Evolutionary conservation across 768 basidiomycete genomes (phyloP).

Genomic region (Lactifluus pinguis): DNA sequence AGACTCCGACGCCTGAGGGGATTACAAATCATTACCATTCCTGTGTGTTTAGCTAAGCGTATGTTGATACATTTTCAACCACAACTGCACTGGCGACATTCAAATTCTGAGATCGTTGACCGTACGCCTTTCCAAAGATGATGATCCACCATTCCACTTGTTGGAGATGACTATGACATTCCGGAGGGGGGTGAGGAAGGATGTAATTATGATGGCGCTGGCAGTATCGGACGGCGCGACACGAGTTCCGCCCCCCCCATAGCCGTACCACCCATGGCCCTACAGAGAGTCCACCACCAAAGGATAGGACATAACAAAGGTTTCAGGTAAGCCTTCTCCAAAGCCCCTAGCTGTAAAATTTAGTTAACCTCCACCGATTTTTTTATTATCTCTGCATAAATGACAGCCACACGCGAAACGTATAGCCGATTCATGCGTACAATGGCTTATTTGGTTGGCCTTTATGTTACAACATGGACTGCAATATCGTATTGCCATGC

Average conservation of each 20-base stretch:
- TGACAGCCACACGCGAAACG: neutral
- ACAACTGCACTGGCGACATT: too few species aligned
- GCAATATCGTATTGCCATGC: too few species aligned
- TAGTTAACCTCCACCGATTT: neutral
- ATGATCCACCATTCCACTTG: slow-evolving; percentile 53
- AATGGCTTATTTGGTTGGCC: neutral
- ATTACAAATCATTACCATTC: too few species aligned
- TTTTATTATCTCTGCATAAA: neutral
- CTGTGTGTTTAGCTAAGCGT: too few species aligned
- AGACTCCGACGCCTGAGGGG: too few species aligned
- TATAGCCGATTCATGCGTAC: neutral
- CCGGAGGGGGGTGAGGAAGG: slow-evolving; percentile 24
- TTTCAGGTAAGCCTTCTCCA: neutral
- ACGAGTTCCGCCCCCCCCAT: neutral
- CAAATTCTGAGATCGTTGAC: slow-evolving; percentile 8
- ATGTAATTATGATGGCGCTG: slow-evolving; percentile 35
- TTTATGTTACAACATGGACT: neutral
- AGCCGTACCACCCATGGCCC: neutral
- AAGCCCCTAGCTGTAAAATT: too few species aligned
- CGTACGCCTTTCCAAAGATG: slow-evolving; percentile 58
- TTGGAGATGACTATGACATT: slow-evolving; percentile 48
- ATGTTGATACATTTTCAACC: too few species aligned
- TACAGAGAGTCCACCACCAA: slow-evolving; percentile 6
- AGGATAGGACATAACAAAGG: neutral
- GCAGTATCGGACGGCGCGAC: slow-evolving; percentile 23